Conservation (phyloP, 2,329 filamentous ascomycete genomes). For the Aspergillus sp. region DNA sequence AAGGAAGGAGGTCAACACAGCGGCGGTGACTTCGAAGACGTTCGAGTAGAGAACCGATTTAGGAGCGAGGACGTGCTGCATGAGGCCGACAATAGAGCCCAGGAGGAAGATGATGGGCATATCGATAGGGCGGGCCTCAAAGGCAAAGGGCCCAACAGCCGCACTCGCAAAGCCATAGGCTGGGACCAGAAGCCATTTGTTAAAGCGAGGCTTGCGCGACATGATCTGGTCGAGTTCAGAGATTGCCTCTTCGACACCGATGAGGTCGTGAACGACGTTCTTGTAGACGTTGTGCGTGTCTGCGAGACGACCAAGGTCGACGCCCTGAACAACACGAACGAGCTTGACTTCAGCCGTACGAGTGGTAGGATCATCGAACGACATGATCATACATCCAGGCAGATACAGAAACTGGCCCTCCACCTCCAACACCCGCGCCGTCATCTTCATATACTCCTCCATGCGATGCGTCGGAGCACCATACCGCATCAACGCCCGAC, state of each 20-base stretch:
- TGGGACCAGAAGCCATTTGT: constrained; percentile 57
- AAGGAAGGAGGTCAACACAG: constrained; percentile 68
- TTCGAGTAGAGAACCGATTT: constrained; percentile 68
- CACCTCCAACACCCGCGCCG: constrained; percentile 81
- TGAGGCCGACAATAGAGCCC: constrained; percentile 70
- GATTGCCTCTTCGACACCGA: constrained; percentile 49
- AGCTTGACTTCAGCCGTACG: constrained; percentile 51
- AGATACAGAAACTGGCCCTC: constrained; percentile 91
- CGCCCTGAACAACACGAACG: constrained; percentile 44
- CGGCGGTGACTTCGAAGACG: constrained; percentile 65
- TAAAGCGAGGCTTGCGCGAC: constrained; percentile 56
- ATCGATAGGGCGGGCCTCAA: constrained; percentile 75
- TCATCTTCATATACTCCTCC: constrained; percentile 90
- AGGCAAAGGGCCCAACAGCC: constrained; percentile 77
- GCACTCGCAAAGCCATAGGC: constrained; percentile 76
- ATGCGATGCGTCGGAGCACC: constrained; percentile 90
- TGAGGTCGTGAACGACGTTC: constrained; percentile 50
- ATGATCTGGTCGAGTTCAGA: constrained; percentile 56
- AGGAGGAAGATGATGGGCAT: constrained; percentile 76
- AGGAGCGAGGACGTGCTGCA: constrained; percentile 75
- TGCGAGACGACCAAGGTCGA: constrained; percentile 47
- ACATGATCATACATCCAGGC: constrained; percentile 92
- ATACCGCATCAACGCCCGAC: constrained; percentile 84
- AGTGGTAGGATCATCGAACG: constrained; percentile 64
- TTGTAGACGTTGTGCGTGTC: constrained; percentile 52